Base-by-base conservation (phyloP, 1,284 basidiomycete species). In the Boletus sp. region DNA sequence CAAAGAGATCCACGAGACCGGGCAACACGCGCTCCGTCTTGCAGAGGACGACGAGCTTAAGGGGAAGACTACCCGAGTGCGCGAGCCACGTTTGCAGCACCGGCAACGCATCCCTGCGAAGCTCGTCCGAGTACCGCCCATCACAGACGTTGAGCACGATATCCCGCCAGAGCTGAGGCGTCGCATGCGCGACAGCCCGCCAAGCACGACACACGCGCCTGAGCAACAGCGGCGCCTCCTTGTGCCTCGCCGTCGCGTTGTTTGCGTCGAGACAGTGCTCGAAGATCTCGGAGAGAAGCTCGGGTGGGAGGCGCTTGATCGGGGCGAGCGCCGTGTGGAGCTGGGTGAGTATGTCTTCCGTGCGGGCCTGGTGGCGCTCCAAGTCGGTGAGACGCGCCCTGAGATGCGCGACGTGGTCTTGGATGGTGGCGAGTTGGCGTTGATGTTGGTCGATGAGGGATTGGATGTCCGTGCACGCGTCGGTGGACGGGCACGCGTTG, bases 241-340 rank as follows among this genome's bases (percentile, higher is more conserved):
- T 53, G 36, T 9, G 22, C n/a, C 52, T 48, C 16, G 41, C 19
- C 25, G 22, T 14, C 1, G 40, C 14, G 4, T 27, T 8, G 8
- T 33, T 20, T 2, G 6, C n/a, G 10, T 55, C 48, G 25, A 62
- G 45, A 39, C 57, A 60, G 12, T 36, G 44, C 43, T 58, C 57
- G n/a, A 62, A 64, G 17, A 62, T 56, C 30, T 58, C 52, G n/a
- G 60, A 58, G 13, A 62, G 36, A 16, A 65, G 43, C 33, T 62
- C 60, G 4, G 61, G 57, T 1, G 61, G 63, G 25, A 62, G 27
- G 25, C 60, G 58, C 33, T 52, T 56, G 49, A 65, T 58, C 14
- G 60, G 61, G 10, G 61, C 43, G 8, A 58, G 45, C 6, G 45
- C 48, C 4, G 44, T 34, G 5, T 50, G 36, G 13, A 60, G 61